Percentiles rank a stretch among this genome's conserved stretches.
phyloP scores from a whole-genome alignment of 306 rosid species.

The Acmispon strigosus region DNA sequence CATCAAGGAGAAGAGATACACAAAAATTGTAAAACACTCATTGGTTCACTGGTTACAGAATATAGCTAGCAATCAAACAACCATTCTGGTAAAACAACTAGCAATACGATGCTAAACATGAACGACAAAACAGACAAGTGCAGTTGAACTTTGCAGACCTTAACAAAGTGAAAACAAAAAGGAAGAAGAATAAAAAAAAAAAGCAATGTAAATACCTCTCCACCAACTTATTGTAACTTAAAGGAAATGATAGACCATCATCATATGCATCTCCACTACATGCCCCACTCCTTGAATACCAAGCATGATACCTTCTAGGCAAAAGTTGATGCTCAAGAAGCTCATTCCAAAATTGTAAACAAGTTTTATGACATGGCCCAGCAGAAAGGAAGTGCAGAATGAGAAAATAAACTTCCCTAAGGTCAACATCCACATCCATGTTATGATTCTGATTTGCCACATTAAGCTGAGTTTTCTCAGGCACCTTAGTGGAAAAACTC shows the following conservation, averaged over 20 bases:
- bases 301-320: conserved; percentile 95
- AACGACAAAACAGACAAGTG: not conserved
- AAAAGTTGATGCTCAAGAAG: conserved; percentile 88
- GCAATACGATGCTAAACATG: conserved; percentile 2
- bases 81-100: conserved; percentile 5
- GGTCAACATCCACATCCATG: conserved; percentile 70
- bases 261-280: conserved; percentile 61
- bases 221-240: conserved; percentile 61
- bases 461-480: conserved; percentile 35
- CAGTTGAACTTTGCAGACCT: not conserved
- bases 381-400: conserved; percentile 95
- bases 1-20: conserved; percentile 1
- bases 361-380: conserved; percentile 88
- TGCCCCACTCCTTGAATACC: conserved; percentile 84
- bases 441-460: conserved; percentile 40
- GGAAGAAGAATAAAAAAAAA: not conserved
- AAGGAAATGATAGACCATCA: conserved; percentile 78
- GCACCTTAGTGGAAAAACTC: conserved; percentile 49
- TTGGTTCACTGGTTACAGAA: conserved; percentile 4
- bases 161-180: conserved; percentile 10
- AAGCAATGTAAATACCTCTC: conserved; percentile 60
- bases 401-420: conserved; percentile 89
- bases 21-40: conserved; percentile 3
- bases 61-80: not conserved
- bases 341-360: conserved; percentile 71